Conservation (phyloP, 2,329 filamentous ascomycete genomes). For the Fusarium caatingaense region DNA sequence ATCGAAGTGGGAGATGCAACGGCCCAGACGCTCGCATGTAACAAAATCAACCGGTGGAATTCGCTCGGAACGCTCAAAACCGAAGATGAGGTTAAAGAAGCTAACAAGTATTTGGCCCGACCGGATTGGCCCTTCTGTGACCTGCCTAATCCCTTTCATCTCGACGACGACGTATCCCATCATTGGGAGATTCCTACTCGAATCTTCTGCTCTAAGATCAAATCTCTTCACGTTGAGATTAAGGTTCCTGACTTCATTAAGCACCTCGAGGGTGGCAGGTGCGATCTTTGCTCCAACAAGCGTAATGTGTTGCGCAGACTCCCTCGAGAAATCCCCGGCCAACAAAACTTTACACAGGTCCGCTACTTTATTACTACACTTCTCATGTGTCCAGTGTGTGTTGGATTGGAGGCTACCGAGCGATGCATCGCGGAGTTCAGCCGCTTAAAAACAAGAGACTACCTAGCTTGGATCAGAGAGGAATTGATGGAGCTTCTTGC, state of each 20-base stretch:
- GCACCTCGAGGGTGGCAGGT: neutral
- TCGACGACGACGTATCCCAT: accelerated
- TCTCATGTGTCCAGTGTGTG: constrained; percentile 10
- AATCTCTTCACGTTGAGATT: neutral
- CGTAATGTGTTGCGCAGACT: too few relatives aligned
- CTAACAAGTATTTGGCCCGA: neutral
- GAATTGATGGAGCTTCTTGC: neutral
- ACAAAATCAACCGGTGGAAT: neutral
- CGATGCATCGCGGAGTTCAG: neutral
- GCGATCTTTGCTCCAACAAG: neutral
- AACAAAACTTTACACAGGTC: too few relatives aligned
- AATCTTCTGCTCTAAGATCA: neutral
- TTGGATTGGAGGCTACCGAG: neutral
- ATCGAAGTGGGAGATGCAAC: accelerated
- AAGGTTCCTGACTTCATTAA: constrained; percentile 7
- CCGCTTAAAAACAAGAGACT: accelerated
- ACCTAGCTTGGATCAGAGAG: neutral
- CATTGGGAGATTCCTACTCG: neutral
- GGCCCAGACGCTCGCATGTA: neutral
- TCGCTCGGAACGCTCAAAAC: neutral
- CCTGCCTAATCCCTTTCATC: neutral
- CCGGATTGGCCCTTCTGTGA: accelerated
- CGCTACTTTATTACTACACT: too few relatives aligned
- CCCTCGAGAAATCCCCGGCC: too few relatives aligned
- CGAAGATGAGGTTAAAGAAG: accelerated